Evolutionary conservation across 148 eudicot genomes (phyloP), one percentile per base, ranked within the genome.

Genomic region (Limonium bicolor): DNA sequence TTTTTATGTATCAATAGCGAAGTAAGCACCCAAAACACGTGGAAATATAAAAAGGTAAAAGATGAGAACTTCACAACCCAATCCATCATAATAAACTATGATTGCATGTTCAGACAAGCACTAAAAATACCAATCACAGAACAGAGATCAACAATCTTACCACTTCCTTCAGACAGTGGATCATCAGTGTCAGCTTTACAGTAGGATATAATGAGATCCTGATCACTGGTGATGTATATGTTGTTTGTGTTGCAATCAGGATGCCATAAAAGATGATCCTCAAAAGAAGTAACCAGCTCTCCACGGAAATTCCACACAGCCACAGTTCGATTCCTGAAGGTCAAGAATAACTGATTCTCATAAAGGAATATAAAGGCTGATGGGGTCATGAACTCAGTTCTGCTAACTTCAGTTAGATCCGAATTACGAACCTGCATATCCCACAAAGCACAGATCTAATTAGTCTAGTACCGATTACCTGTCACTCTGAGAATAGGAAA

Each of bases 291-390:
- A 56, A 90, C 97, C 44, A 90, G 79, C 68, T 90, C 87, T 42
- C 97, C 97, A 12, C 95, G 76, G 60, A 80, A 84, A 62, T 90
- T 90, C 95, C 97, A 90, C 36, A 84, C 97, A 61, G 97, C 93
- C 31, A 84, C 97, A 2, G 86, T 90, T 36, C 93, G 70, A 55
- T 84, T 74, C 59, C 87, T 70, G 56, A 84, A 90, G 13, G 97
- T 90, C 71, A 84, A 58, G 56, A 90, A 90, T 36, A 90, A 60
- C 58, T 90, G 95, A 59, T 90, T 84, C 72, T 90, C 95, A 17
- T 90, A 90, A 31, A 90, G 68, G 57, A 90, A 90, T 34, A 90
- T 90, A 64, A 90, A 90, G 11, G 97, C 97, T 8, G 97, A 90
- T 18, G 97, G 97, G 26, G 97, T 90, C 97, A 84, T 84, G 58